Evolutionary conservation across 441 rosid genomes (phyloP).

Genomic region (Sinapis alba): DNA sequence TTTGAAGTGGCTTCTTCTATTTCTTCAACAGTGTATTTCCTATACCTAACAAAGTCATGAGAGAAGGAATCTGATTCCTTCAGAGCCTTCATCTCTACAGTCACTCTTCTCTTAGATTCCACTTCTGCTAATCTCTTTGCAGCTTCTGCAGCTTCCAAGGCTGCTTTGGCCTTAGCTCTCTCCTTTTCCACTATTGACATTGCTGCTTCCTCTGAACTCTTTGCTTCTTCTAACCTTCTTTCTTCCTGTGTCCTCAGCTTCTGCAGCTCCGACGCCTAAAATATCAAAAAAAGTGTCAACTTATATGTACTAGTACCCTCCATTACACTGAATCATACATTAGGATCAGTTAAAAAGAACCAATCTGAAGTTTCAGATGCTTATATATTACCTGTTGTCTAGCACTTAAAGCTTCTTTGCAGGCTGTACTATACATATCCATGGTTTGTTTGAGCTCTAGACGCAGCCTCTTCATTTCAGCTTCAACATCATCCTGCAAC

Average conservation of each 20-base stretch:
- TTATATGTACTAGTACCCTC: not conserved
- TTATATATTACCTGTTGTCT: conserved; percentile 61
- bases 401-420: conserved; percentile 86
- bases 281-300: not conserved
- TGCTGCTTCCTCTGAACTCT: conserved; percentile 52
- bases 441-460: conserved; percentile 93
- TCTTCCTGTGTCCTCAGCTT: conserved; percentile 50
- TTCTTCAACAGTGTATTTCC: conserved; percentile 59
- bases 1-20: conserved; percentile 56
- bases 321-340: not conserved
- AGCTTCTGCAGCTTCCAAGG: conserved; percentile 57
- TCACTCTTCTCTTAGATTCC: conserved; percentile 47
- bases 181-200: conserved; percentile 49
- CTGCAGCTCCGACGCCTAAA: conserved; percentile 57
- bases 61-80: conserved; percentile 43
- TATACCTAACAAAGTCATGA: conserved; percentile 42
- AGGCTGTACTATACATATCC: conserved; percentile 91
- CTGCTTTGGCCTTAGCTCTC: conserved; percentile 48
- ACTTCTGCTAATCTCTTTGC: conserved; percentile 49
- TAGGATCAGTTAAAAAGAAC: not conserved
- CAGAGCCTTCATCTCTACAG: conserved; percentile 37
- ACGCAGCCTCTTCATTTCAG: conserved; percentile 88
- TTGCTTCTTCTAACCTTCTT: conserved; percentile 50
- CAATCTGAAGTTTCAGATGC: not conserved
- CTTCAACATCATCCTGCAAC: conserved; percentile 81